Evolutionary conservation across 129 eudicot species (phyloP).

Genomic region (Centrapalus pauciflorus): DNA sequence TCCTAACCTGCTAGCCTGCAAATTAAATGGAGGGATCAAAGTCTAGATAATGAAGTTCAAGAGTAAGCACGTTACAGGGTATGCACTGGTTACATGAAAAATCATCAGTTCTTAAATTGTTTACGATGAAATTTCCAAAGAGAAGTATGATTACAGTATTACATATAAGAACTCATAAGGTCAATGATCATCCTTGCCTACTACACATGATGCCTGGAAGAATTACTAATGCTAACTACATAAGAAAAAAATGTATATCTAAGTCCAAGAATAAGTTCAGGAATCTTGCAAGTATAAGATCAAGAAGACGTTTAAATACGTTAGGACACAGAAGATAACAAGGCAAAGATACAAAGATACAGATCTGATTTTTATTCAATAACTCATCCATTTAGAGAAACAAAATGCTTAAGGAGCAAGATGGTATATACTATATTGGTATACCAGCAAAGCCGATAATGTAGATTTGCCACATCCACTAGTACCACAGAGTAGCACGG

Average conservation of each 20-base stretch:
- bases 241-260: neutral
- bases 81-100: too few species aligned
- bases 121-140: too few species aligned
- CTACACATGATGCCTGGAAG: too few species aligned
- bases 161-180: too few species aligned
- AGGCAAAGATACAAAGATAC: neutral
- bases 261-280: neutral
- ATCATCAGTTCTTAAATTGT: too few species aligned
- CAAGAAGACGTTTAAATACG: neutral
- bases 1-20: conserved; percentile 54
- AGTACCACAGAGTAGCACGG: conserved; percentile 75
- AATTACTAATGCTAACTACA: neutral
- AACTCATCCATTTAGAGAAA: neutral
- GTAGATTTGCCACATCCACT: conserved; percentile 97
- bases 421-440: too few species aligned
- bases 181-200: too few species aligned
- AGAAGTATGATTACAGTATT: too few species aligned
- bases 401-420: neutral
- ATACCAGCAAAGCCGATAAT: conserved; percentile 74
- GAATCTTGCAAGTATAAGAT: neutral
- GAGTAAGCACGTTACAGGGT: too few species aligned
- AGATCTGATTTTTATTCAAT: neutral
- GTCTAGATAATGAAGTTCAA: neutral
- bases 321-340: neutral
- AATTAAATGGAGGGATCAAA: neutral